Evolutionary conservation across 441 rosid species (phyloP).

Genomic region (Iberis amara): DNA sequence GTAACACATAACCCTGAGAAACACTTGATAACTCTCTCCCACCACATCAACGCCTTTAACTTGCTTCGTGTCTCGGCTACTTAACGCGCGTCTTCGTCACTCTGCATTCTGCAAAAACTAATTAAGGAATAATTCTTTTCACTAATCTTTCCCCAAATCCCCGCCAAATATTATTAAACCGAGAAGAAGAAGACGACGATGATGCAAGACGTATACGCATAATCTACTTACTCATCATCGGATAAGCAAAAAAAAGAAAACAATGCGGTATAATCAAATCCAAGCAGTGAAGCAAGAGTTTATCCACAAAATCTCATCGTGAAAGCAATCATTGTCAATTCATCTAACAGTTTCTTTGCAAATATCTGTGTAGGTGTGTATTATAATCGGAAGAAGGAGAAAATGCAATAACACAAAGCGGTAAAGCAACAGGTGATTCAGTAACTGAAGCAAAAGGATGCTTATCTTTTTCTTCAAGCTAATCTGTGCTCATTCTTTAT

Average conservation of each 20-base stretch:
- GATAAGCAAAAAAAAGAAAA: no score
- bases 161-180: no score
- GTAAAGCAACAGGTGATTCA: slow-evolving; percentile 26
- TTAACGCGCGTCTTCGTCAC: slow-evolving; percentile 29
- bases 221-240: no score
- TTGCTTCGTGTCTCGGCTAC: slow-evolving; percentile 25
- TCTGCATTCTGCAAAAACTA: neutral
- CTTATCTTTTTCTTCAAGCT: slow-evolving; percentile 22
- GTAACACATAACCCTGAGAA: slow-evolving; percentile 10
- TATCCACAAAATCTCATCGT: no score
- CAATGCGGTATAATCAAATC: no score
- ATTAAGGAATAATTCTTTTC: neutral
- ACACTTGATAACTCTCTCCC: slow-evolving; percentile 11
- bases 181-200: no score
- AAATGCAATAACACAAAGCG: slow-evolving; percentile 32
- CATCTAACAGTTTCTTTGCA: neutral
- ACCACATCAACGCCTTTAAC: slow-evolving; percentile 14
- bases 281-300: no score
- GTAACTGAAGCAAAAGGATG: neutral
- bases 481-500: slow-evolving; percentile 2
- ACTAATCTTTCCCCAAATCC: no score
- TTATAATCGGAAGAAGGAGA: neutral
- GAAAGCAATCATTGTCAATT: neutral
- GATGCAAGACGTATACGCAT: no score
- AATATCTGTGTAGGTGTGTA: neutral